Base-by-base conservation (phyloP, 345 rosid species). In the Dipteronia sinensis region DNA sequence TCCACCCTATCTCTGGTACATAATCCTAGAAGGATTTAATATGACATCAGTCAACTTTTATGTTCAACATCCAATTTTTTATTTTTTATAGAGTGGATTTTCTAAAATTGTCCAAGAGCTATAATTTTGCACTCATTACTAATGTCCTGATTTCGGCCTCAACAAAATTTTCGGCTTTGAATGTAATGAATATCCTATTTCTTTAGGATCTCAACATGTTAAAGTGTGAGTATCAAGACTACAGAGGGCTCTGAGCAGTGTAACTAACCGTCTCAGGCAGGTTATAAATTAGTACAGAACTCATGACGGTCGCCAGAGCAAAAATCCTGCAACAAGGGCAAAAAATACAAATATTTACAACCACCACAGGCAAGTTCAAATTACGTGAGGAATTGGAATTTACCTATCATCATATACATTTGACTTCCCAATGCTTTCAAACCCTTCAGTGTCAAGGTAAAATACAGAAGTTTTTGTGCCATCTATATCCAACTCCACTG, bases 361-460 rank as follows among this genome's bases (percentile, higher is more conserved):
- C 55, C 64, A 20, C 67, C 44, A 69, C 65, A 23, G 58, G 55
- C 22, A 65, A 78, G 67, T 69, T 44, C 51, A 34, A 61, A 79
- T 27, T 68, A 51, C 16, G 56, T 0, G 10, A 56, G 1, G 64
- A 46, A 10, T 67, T 71, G 42, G 74, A 77, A 31, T 40, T 79
- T 90, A 96, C 99, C 99, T 79, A 81, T 96, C 98, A 72, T 96
- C 99, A 81, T 96, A 96, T 42, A 96, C 98, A 82, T 94, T 96
- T 19, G 99, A 96, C 89, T 96, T 96, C 81, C 99, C 98, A 84
- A 96, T 63, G 82, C 99, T 96, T 90, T 96, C 99, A 84, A 96
- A 96, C 73, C 99, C 99, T 84, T 96, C 98, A 0, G 98, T 94
- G 77, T 96, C 99, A 62, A 96, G 98, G 87, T 94, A 96, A 84